These are phyloP conservation scores for Lactifluus hygrophoroides DNA, from an alignment of 768 basidiomycete genomes.

Conservation along the genomic window DNA sequence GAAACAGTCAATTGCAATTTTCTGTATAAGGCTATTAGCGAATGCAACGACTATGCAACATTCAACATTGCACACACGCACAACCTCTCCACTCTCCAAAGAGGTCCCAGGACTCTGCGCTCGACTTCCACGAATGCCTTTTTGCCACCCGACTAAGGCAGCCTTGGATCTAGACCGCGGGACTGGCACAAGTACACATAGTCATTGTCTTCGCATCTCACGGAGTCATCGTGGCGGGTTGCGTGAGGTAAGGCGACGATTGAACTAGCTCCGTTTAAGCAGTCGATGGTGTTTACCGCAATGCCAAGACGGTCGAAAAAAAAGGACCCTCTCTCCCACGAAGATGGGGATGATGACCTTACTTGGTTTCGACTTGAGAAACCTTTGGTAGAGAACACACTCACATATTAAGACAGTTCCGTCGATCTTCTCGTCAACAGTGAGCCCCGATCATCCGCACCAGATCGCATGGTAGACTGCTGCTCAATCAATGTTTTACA, in stretches of 20 bases:
- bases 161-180: not conserved
- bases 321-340: not conserved
- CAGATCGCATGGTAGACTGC: not conserved
- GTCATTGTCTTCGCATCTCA: too few species aligned
- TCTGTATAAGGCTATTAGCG: too few species aligned
- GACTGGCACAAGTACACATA: not conserved
- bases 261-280: not conserved
- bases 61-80: too few species aligned
- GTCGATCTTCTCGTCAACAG: not conserved
- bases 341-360: not conserved
- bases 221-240: not conserved
- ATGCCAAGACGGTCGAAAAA: not conserved
- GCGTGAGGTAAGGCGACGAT: not conserved
- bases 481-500: not conserved
- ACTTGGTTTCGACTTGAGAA: not conserved
- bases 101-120: too few species aligned
- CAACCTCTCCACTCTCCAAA: not conserved
- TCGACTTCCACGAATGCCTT: not conserved
- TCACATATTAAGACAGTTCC: constrained; percentile 38
- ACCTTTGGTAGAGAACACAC: constrained; percentile 47
- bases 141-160: not conserved
- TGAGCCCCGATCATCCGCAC: not conserved
- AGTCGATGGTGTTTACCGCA: not conserved
- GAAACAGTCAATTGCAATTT: too few species aligned
- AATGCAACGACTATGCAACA: too few species aligned